Percentiles rank a stretch among this genome's conserved stretches.
These are phyloP conservation scores for Ormosia semicastrata DNA, from an alignment of 306 rosid species.

Conservation along the genomic window DNA sequence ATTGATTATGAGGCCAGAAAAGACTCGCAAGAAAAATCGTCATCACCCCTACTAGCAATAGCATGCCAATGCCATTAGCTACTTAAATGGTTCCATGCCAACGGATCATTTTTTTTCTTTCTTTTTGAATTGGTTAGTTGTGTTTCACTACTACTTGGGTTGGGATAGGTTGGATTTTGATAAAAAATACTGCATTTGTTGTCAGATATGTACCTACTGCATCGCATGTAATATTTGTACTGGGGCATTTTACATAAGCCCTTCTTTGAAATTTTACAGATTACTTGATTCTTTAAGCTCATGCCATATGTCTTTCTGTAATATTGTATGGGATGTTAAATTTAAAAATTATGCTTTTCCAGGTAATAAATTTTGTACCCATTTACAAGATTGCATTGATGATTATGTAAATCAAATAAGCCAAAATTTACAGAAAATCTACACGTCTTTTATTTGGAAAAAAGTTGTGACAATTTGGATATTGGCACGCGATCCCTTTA, in stretches of 20 bases:
- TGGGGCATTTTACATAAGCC: not conserved
- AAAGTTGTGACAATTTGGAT: not conserved
- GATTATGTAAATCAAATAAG: not conserved
- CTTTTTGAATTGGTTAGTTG: not conserved
- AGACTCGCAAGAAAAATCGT: slow-evolving; percentile 54
- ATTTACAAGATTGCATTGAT: not conserved
- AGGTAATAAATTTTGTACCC: not conserved
- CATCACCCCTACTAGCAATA: slow-evolving; percentile 64
- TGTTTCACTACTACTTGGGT: not conserved
- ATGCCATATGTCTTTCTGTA: not conserved
- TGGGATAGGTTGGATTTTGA: not conserved
- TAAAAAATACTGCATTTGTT: not conserved
- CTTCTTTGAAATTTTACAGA: not conserved
- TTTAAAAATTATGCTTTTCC: not conserved
- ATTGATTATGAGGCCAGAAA: slow-evolving; percentile 51
- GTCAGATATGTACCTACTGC: not conserved
- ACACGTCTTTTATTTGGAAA: not conserved
- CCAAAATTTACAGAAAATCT: not conserved
- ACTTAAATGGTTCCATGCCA: not conserved
- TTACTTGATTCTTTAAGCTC: not conserved
- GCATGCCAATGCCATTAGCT: not conserved
- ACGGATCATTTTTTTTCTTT: not conserved
- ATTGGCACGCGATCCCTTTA: not conserved
- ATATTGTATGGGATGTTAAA: not conserved
- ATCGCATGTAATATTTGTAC: not conserved